Percentiles rank a stretch among this genome's conserved stretches.
These are phyloP conservation scores for Hypoxylon perforatum DNA, from an alignment of 495 filamentous ascomycete genomes.

Conservation along the genomic window DNA sequence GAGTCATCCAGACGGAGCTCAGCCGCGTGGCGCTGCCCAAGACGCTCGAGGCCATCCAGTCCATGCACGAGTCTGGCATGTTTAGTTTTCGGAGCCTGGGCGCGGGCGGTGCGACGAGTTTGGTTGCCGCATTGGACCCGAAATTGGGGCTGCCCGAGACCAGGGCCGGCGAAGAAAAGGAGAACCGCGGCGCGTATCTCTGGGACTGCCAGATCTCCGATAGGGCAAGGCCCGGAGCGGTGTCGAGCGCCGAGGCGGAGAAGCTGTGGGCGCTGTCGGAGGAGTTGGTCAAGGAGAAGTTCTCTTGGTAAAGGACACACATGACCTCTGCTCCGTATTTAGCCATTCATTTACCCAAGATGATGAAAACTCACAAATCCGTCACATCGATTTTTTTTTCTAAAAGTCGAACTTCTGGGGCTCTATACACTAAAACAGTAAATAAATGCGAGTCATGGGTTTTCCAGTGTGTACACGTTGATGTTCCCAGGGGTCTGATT, in stretches of 20 bases:
- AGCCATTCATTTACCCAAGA: neutral
- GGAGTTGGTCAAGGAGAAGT: conserved; percentile 60
- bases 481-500: neutral
- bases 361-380: too few species aligned
- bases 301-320: conserved; percentile 41
- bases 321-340: neutral
- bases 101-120: conserved; percentile 54
- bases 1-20: conserved; percentile 50
- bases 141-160: conserved; percentile 42
- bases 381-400: too few species aligned
- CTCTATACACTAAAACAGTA: too few species aligned
- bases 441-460: too few species aligned
- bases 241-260: conserved; percentile 56
- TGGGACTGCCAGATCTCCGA: conserved; percentile 55
- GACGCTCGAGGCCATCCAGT: conserved; percentile 19
- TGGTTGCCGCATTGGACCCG: conserved; percentile 61
- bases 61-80: conserved; percentile 1
- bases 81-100: conserved; percentile 44
- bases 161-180: conserved; percentile 45
- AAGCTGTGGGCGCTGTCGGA: conserved; percentile 62
- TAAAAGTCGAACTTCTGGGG: too few species aligned
- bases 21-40: conserved; percentile 34
- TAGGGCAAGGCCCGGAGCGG: conserved; percentile 34
- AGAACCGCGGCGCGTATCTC: conserved; percentile 56
- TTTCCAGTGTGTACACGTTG: neutral